Base-by-base conservation (phyloP, 306 rosid genomes). In the Inga laurina region DNA sequence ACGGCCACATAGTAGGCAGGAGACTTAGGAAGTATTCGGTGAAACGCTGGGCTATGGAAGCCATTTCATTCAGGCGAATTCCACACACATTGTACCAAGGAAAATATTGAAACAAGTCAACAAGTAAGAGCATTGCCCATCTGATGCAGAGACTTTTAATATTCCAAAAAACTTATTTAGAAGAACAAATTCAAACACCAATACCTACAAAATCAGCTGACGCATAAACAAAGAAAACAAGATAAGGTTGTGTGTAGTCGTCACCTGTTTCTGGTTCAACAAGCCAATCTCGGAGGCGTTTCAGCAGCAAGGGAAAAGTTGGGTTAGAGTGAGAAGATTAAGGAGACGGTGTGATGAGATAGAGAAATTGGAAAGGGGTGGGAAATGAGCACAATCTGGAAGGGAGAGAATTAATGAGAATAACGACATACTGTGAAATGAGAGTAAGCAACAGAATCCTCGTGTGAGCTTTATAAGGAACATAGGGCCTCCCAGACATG, bases 401-500 rank as follows among this genome's bases (percentile, higher is more conserved):
- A 82, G 89, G 86, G 46, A 79, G 86, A 86, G 86, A 87, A 87
- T 88, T 84, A 85, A 59, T 18, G n/a, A 52, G n/a, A 18, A 52
- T 59, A 56, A 7, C 9, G 22, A 85, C 88, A 81, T 45, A 74
- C 88, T 81, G 86, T 51, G 85, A 86, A 86, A 88, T 61, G 86
- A 84, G 45, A 68, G 86, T 77, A 34, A 69, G 76, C 56, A 87
- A 75, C 62, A 39, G 81, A 84, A 88, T 90, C 91, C 91, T 83
- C 91, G 92, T 91, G 97, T 88, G 79, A 84, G 91, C 91, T 81
- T 86, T 86, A 81, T 56, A 83, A 68, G 91, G 90, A 81, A 81
- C 79, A 78, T 51, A 87, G 32, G 73, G 73, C 86, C 77, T 86
- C 81, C 57, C 73, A 81, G 89, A 91, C 97, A 93, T 92, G 97